A percentile compares a stretch with the other conserved stretches of the same genome.
phyloP scores from a whole-genome alignment of 2,329 filamentous ascomycete species.

The Neopestalotiopsis sp. region DNA sequence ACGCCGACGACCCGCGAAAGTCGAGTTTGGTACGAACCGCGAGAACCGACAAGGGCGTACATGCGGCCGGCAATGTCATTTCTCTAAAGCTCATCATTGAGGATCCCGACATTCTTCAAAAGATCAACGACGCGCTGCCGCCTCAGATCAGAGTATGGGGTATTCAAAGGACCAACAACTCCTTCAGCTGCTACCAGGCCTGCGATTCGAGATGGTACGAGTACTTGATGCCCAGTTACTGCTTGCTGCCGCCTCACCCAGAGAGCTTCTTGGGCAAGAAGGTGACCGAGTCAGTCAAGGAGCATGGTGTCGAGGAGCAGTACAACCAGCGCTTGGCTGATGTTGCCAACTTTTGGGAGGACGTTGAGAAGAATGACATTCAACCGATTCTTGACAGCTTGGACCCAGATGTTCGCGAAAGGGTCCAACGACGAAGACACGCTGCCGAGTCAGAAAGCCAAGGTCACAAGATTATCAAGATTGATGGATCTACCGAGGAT shows the following conservation, averaged over 20 bases:
- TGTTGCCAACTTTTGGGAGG: slow-evolving; percentile 80
- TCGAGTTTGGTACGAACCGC: slow-evolving; percentile 93
- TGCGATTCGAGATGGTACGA: slow-evolving; percentile 98
- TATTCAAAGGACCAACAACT: slow-evolving; percentile 84
- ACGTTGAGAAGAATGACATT: slow-evolving; percentile 80
- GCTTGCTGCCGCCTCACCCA: slow-evolving; percentile 89
- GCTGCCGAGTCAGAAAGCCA: slow-evolving; percentile 32
- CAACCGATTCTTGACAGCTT: slow-evolving; percentile 69
- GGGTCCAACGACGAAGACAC: slow-evolving; percentile 68
- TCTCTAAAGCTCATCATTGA: slow-evolving; percentile 96
- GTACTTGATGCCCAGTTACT: slow-evolving; percentile 93
- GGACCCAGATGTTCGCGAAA: slow-evolving; percentile 65
- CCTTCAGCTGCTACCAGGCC: slow-evolving; percentile 92
- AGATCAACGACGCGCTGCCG: slow-evolving; percentile 86
- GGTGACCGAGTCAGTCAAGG: slow-evolving; percentile 77
- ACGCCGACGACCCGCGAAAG: slow-evolving; percentile 96
- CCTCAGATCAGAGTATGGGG: slow-evolving; percentile 96
- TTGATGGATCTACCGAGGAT: slow-evolving; percentile 22
- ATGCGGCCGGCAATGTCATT: slow-evolving; percentile 94
- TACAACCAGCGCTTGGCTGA: slow-evolving; percentile 75
- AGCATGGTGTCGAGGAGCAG: slow-evolving; percentile 72
- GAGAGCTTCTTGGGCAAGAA: slow-evolving; percentile 84
- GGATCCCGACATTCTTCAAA: slow-evolving; percentile 83
- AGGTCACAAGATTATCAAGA: slow-evolving; percentile 6
- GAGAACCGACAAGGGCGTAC: slow-evolving; percentile 95